Conservation (phyloP, 345 rosid genomes). For the Gossypium longicalyx region DNA sequence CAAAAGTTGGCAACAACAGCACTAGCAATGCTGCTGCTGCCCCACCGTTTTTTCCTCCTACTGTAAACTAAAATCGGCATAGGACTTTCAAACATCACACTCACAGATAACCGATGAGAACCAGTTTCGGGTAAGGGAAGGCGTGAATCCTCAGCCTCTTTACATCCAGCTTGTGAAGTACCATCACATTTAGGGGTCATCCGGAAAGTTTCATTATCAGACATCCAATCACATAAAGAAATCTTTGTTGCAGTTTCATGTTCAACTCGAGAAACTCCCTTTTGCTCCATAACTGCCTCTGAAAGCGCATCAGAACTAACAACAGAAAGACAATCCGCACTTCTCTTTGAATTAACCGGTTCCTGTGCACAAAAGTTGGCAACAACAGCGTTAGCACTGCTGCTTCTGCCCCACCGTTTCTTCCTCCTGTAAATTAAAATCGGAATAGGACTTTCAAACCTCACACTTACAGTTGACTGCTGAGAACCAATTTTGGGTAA, state of each 20-base stretch:
- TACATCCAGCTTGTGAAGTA: slow-evolving; percentile 31
- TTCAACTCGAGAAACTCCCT: slow-evolving; percentile 21
- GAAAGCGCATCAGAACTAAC: slow-evolving; percentile 41
- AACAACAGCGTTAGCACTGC: background rate
- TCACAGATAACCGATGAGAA: slow-evolving; percentile 35
- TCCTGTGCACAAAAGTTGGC: slow-evolving; percentile 26
- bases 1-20: slow-evolving; percentile 22
- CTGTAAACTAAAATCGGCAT: slow-evolving; percentile 46
- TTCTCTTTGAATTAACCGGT: slow-evolving; percentile 32
- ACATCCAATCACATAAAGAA: slow-evolving; percentile 33
- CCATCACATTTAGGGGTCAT: slow-evolving; percentile 48
- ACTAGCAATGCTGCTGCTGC: slow-evolving; percentile 5
- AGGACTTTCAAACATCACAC: slow-evolving; percentile 36
- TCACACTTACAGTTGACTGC: slow-evolving; percentile 33
- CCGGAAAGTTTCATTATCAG: slow-evolving; percentile 36
- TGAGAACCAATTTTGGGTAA: slow-evolving; percentile 31
- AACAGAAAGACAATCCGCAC: slow-evolving; percentile 36
- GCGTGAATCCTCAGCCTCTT: slow-evolving; percentile 33
- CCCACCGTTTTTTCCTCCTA: slow-evolving; percentile 46
- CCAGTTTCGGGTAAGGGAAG: slow-evolving; percentile 28
- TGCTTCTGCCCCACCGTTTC: slow-evolving; percentile 17
- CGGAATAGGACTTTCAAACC: slow-evolving; percentile 34
- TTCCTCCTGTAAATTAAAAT: slow-evolving; percentile 64
- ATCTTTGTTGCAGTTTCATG: slow-evolving; percentile 14
- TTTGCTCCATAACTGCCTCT: slow-evolving; percentile 29